Percentiles rank a stretch among this genome's conserved stretches.
Evolutionary conservation across 139 green algal genomes (phyloP).

Genomic region (Volvox reticuliferus): DNA sequence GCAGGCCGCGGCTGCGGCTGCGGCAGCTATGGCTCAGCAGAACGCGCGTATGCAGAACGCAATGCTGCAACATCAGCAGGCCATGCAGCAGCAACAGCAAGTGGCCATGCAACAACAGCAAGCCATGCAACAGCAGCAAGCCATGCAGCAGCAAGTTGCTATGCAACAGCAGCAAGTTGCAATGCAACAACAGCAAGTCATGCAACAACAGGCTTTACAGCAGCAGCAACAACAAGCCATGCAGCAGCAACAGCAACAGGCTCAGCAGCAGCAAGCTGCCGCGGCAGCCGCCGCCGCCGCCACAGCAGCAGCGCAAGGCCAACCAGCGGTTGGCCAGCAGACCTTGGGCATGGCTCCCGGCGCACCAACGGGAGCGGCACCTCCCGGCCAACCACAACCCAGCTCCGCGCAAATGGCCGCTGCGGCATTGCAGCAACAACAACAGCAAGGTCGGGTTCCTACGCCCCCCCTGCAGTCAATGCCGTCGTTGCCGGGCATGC

Average conservation of each 20-base stretch:
- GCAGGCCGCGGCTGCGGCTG: neutral
- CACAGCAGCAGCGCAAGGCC: neutral
- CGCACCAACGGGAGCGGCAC: neutral
- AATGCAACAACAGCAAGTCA: neutral
- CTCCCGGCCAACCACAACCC: neutral
- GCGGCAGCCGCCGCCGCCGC: neutral
- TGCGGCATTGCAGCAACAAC: neutral
- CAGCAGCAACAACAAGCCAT: neutral
- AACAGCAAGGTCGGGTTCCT: conserved; percentile 11
- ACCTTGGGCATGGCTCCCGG: neutral
- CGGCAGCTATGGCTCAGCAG: conserved; percentile 17
- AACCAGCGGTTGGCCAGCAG: neutral
- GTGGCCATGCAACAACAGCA: neutral
- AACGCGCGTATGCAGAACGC: conserved; percentile 35
- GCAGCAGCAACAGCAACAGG: conserved; percentile 5
- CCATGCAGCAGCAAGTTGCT: neutral
- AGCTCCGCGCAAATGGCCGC: neutral
- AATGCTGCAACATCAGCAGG: conserved; percentile 37
- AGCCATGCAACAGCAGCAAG: neutral
- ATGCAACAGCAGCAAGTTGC: neutral
- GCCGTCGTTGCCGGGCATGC: conserved; percentile 27
- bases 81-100: conserved; percentile 22
- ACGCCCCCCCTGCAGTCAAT: conserved; percentile 26
- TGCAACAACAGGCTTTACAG: neutral
- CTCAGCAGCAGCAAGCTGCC: neutral